Conservation (phyloP, 1,139 yeast genomes). For the Saccharomyces hybrid region DNA sequence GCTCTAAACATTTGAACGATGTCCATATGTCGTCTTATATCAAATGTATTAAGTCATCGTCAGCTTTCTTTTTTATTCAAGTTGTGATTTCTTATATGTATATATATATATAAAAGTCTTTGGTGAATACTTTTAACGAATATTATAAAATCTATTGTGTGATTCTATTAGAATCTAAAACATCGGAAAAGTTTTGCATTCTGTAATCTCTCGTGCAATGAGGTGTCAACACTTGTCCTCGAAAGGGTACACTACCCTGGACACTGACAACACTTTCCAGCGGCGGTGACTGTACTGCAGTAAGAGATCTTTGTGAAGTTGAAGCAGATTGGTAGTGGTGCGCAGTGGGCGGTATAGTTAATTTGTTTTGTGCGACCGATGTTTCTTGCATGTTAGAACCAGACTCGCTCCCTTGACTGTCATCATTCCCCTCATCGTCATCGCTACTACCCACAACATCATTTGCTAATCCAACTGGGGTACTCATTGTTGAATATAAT, state of each 20-base stretch:
- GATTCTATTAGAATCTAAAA: slow-evolving; percentile 28
- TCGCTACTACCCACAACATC: slow-evolving; percentile 2
- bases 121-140: neutral
- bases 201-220: slow-evolving; percentile 24
- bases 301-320: slow-evolving; percentile 11
- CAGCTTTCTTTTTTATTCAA: neutral
- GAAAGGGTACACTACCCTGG: slow-evolving; percentile 28
- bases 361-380: neutral
- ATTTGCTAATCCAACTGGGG: slow-evolving; percentile 8
- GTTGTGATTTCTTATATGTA: neutral
- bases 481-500: slow-evolving; percentile 6
- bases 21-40: neutral
- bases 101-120: neutral
- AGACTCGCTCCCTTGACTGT: neutral
- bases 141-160: slow-evolving; percentile 19
- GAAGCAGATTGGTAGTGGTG: slow-evolving; percentile 14
- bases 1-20: neutral
- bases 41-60: neutral
- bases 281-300: slow-evolving; percentile 22
- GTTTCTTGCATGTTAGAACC: neutral
- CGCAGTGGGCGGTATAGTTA: slow-evolving; percentile 14
- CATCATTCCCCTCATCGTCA: neutral
- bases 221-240: slow-evolving; percentile 27
- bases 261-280: slow-evolving; percentile 27
- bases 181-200: slow-evolving; percentile 19